Base-by-base conservation (phyloP, 805 yeast species). In the Ogataea trehaloabstinens region DNA sequence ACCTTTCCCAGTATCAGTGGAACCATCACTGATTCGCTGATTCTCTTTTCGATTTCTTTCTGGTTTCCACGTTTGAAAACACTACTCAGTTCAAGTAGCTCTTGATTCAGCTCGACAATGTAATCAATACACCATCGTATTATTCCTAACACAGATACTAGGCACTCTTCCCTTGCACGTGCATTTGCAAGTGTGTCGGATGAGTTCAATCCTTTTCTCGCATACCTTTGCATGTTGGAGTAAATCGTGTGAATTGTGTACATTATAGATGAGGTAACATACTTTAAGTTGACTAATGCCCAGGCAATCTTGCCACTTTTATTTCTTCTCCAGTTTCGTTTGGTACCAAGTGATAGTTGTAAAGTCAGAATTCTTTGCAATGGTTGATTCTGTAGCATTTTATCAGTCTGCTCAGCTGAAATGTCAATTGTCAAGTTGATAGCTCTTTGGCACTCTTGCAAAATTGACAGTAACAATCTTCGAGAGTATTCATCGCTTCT, bases 51-150 rank as follows among this genome's bases (percentile, higher is more conserved):
- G 24, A 51, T 46, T 27, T 52, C 46, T 18, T 41, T 33, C 21
- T 44, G 40, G 34, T 56, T 48, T 4, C 52, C 51, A 7, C 35
- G 46, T 35, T 56, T 57, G 42, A 61, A 57, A 2, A 51, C 49
- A 34, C 43, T 54, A 25, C 52, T 52, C 19, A 80, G 51, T 24
- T 80, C 74, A 18, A 82, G 54, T 24, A 84, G 61, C 48, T 91
- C 95, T 58, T 90, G 95, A 38, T 80, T 76, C 28, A 86, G 57
- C 45, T 76, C 79, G 1, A 82, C 77, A 38, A 87, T 69, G 44
- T 87, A 76, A 56, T 89, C 96, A 22, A 87, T 74, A 48, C 86
- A 74, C 96, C 97, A 91, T 51, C 87, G 77, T 6, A 85, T 78
- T 28, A 84, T 76, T 0, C 97, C 97, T n/a, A 86, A 61, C 8